These are phyloP conservation scores for Epichloe sylvatica DNA, from an alignment of 2,329 filamentous ascomycete genomes.

Conservation along the genomic window DNA sequence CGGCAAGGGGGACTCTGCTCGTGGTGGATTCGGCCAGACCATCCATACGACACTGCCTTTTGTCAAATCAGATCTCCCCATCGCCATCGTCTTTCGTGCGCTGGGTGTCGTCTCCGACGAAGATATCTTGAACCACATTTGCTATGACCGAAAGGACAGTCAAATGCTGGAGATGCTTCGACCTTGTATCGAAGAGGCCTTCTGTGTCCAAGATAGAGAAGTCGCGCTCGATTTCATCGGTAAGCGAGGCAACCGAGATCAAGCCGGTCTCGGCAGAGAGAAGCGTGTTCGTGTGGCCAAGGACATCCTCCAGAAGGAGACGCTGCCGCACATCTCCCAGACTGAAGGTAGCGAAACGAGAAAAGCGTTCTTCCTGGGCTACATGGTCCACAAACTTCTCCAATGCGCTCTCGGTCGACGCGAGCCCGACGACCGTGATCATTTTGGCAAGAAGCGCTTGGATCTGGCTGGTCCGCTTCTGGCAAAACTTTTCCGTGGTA, in stretches of 20 bases:
- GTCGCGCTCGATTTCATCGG: slow-evolving; percentile 92
- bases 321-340: slow-evolving; percentile 92
- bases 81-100: slow-evolving; percentile 90
- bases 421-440: slow-evolving; percentile 93
- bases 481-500: slow-evolving; percentile 86
- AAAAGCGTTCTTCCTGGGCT: slow-evolving; percentile 96
- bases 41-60: slow-evolving; percentile 88
- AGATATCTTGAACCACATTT: slow-evolving; percentile 95
- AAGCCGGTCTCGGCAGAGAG: slow-evolving; percentile 55
- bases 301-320: slow-evolving; percentile 94
- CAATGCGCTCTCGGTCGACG: slow-evolving; percentile 86
- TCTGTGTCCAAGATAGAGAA: slow-evolving; percentile 89
- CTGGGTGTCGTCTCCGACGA: slow-evolving; percentile 93
- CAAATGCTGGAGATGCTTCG: slow-evolving; percentile 97
- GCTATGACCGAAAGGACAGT: slow-evolving; percentile 86
- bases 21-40: slow-evolving; percentile 66
- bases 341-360: slow-evolving; percentile 85
- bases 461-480: slow-evolving; percentile 89
- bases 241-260: slow-evolving; percentile 60
- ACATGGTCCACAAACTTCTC: slow-evolving; percentile 94
- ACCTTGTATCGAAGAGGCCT: slow-evolving; percentile 92
- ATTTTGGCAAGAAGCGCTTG: slow-evolving; percentile 96
- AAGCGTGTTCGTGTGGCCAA: slow-evolving; percentile 84
- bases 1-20: slow-evolving; percentile 68
- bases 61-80: slow-evolving; percentile 83